Conservation (phyloP, 345 rosid species). For the Xanthoceras sorbifolium region DNA sequence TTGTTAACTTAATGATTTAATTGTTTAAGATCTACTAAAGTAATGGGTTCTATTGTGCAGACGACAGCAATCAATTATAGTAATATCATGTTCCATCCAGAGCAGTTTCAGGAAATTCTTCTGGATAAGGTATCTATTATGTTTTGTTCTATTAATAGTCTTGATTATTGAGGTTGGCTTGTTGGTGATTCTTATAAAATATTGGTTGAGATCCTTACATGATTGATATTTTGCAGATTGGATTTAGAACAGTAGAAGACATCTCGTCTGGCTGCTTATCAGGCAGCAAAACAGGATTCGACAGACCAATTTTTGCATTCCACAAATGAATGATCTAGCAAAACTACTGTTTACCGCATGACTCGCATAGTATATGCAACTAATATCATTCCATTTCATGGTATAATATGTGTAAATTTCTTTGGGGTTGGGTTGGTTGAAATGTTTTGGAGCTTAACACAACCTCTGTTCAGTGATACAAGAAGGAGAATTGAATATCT, state of each 20-base stretch:
- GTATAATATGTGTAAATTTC: background rate
- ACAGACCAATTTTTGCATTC: constrained; percentile 78
- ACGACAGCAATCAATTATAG: constrained; percentile 58
- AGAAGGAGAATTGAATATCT: background rate
- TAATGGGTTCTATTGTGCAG: constrained; percentile 41
- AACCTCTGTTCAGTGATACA: background rate
- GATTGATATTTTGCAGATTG: constrained; percentile 57
- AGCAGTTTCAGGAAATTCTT: constrained; percentile 72
- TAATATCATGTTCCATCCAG: constrained; percentile 52
- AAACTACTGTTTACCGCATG: background rate
- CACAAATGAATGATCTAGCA: constrained; percentile 44
- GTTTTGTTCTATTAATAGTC: background rate
- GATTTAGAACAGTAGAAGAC: constrained; percentile 82
- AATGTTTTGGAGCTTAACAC: background rate
- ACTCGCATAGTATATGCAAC: background rate
- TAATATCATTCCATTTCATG: background rate
- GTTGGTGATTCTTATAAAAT: background rate
- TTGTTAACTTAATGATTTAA: background rate
- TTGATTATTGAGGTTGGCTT: background rate
- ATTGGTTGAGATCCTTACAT: constrained; percentile 3
- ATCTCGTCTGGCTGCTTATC: constrained; percentile 58
- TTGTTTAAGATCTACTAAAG: background rate
- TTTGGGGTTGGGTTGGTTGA: background rate
- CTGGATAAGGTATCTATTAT: constrained; percentile 70
- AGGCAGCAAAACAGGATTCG: constrained; percentile 68